Evolutionary conservation across 345 rosid species (phyloP).

Genomic region (Salix dunnii): DNA sequence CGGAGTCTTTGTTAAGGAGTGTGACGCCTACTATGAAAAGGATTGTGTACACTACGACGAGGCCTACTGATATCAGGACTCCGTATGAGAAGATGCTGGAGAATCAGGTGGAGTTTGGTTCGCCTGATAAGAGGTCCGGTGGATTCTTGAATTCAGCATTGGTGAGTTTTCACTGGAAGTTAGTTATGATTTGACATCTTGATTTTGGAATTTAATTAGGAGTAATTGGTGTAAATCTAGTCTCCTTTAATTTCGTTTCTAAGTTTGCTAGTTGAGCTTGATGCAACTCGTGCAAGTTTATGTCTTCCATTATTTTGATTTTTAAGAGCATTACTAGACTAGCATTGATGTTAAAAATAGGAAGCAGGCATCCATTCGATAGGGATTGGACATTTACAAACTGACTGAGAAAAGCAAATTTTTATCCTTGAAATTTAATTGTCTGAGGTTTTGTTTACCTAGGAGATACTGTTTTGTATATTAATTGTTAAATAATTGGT

Average conservation of each 20-base stretch:
- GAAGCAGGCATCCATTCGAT: neutral
- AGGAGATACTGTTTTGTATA: neutral
- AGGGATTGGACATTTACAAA: neutral
- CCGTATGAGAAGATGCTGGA: slow-evolving; percentile 95
- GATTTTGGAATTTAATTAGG: neutral
- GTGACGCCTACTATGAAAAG: slow-evolving; percentile 54
- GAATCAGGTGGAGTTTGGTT: slow-evolving; percentile 83
- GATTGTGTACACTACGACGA: slow-evolving; percentile 71
- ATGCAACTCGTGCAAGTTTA: neutral
- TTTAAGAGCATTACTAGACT: neutral
- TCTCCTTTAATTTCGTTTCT: neutral
- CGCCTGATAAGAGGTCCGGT: slow-evolving; percentile 82
- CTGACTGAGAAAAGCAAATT: neutral
- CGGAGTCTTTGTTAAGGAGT: slow-evolving; percentile 52
- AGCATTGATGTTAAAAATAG: neutral
- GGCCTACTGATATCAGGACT: slow-evolving; percentile 77
- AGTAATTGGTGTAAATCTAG: neutral
- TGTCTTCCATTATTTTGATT: neutral
- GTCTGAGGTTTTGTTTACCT: neutral
- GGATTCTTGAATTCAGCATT: slow-evolving; percentile 76
- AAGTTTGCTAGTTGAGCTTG: neutral
- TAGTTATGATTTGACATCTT: neutral
- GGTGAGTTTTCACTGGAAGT: slow-evolving; percentile 38
- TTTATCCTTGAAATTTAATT: neutral
- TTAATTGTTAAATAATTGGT: neutral